These are phyloP conservation scores for Erysimum cheiranthoides DNA, from an alignment of 345 rosid species.

Conservation along the genomic window DNA sequence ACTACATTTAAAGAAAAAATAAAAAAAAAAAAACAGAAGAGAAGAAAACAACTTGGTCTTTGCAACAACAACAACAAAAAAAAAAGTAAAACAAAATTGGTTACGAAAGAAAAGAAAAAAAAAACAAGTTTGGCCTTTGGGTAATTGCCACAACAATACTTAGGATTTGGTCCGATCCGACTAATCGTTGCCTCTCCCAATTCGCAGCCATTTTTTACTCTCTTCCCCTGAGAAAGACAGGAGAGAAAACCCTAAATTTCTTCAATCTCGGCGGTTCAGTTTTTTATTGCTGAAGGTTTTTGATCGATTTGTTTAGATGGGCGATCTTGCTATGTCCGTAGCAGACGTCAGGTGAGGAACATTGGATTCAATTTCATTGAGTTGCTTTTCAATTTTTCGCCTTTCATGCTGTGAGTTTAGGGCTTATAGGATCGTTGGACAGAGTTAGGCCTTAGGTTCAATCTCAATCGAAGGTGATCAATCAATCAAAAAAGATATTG, in stretches of 20 bases:
- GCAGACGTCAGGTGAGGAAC: conserved; percentile 42
- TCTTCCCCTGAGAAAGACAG: neutral
- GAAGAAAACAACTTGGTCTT: conserved; percentile 31
- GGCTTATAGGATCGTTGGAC: conserved; percentile 5
- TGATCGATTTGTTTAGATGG: conserved; percentile 24
- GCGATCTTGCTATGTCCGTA: conserved; percentile 36
- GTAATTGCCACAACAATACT: conserved; percentile 18
- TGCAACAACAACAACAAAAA: conserved; percentile 1
- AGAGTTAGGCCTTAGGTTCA: neutral
- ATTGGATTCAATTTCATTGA: conserved; percentile 18
- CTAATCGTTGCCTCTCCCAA: conserved; percentile 29
- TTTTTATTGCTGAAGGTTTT: neutral
- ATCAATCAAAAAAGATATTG: neutral
- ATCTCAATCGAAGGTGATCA: conserved; percentile 17
- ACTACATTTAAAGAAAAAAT: neutral
- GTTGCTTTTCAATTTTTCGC: neutral
- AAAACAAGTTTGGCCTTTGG: conserved; percentile 13
- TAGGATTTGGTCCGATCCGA: conserved; percentile 9
- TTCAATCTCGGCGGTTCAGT: conserved; percentile 8
- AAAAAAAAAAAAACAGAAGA: neutral
- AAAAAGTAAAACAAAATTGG: neutral
- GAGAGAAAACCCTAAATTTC: conserved; percentile 27
- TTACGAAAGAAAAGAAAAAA: neutral
- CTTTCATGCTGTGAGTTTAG: neutral
- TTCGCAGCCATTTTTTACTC: conserved; percentile 43